Base-by-base conservation (phyloP, 2,329 filamentous ascomycete species). In the Xylariaceae sp. region DNA sequence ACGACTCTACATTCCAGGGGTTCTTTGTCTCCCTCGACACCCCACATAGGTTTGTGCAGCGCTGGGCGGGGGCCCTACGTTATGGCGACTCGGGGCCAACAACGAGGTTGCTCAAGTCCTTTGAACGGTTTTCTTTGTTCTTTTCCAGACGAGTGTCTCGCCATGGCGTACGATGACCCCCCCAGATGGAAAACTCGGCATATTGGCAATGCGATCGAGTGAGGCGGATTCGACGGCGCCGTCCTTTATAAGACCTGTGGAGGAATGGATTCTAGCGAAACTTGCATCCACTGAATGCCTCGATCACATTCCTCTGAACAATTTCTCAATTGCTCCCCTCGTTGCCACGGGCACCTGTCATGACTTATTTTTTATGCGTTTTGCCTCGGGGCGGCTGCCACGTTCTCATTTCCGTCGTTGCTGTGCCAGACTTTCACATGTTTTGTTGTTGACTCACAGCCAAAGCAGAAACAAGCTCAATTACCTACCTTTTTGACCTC, bases 401-500 rank as follows among this genome's bases (percentile, higher is more conserved):
- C 57, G 58, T 63, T 58, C 54, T 51, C 61, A 63, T 66, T 58
- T 61, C 58, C 61, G 54, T 55, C 58, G 66, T 68, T 68, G 66
- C 65, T 51, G 63, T 63, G 65, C 59, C 67, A 67, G 58, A 50
- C 49, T 43, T 56, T 56, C 47, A 45, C 58, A 63, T 66, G 62
- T 62, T 68, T 67, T 65, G 61, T 68, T 67, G 63, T 68, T 67
- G 63, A 66, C 61, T 63, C 66, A 54, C 58, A 61, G 62, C 26
- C 50, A 52, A 49, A 46, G 45, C 45, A 64, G 60, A 58, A 65
- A 67, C 61, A 63, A 61, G 59, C 58, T 12, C 32, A 48, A 47
- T 47, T 37, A 45, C 49, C 51, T 55, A 47, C 53, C 47, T 53
- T 55, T 47, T 58, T 43, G 39, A 55, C 42, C 49, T 50, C 53